phyloP scores from a whole-genome alignment of 2,329 filamentous ascomycete species.

The Didymella glomerata region DNA sequence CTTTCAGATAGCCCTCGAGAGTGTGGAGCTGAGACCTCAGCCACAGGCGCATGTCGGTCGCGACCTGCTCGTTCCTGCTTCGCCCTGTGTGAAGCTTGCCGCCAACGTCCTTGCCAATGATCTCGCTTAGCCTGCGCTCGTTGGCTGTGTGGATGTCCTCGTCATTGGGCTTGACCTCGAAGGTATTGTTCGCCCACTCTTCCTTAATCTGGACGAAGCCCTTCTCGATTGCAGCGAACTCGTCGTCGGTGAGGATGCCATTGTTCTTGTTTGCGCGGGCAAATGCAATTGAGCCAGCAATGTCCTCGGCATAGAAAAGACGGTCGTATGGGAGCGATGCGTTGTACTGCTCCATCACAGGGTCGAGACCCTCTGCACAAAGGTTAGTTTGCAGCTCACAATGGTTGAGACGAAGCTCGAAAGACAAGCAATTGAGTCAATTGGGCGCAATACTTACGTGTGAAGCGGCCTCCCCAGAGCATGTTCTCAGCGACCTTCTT shows the following conservation, averaged over 20 bases:
- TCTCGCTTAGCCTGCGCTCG: conserved; percentile 69
- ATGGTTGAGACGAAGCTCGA: neutral
- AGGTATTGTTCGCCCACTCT: conserved; percentile 58
- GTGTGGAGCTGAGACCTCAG: conserved; percentile 75
- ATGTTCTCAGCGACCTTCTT: conserved; percentile 52
- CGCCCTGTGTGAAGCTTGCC: conserved; percentile 91
- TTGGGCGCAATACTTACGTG: conserved; percentile 29
- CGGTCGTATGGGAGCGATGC: conserved; percentile 81
- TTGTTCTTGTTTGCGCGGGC: conserved; percentile 79
- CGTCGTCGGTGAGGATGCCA: conserved; percentile 75
- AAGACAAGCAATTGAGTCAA: neutral
- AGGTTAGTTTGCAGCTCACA: conserved; percentile 24
- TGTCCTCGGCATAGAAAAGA: conserved; percentile 80
- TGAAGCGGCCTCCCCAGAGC: conserved; percentile 52
- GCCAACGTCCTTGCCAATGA: conserved; percentile 84
- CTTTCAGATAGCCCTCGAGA: conserved; percentile 73
- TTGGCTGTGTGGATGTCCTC: conserved; percentile 66
- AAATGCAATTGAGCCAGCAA: conserved; percentile 81
- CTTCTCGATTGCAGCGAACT: conserved; percentile 77
- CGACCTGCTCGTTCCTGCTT: conserved; percentile 89
- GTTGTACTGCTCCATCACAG: conserved; percentile 87
- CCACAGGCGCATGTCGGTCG: conserved; percentile 91
- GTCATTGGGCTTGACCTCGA: conserved; percentile 59
- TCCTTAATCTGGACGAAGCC: conserved; percentile 69
- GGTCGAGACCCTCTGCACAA: conserved; percentile 75